These are phyloP conservation scores for Canavalia ensiformis DNA, from an alignment of 306 rosid genomes.

Conservation along the genomic window DNA sequence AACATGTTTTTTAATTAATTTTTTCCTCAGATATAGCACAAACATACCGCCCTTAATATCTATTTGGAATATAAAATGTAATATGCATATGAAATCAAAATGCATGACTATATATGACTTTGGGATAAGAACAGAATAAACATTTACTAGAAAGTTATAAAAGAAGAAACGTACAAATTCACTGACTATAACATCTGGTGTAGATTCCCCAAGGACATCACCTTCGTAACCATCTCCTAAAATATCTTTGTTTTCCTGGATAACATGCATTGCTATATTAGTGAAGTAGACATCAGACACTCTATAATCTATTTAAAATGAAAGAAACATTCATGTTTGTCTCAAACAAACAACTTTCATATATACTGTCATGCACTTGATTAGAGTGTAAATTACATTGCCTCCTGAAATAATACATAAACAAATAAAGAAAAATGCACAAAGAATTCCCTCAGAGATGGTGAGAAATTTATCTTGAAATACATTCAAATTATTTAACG, in stretches of 20 bases:
- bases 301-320: slow-evolving; percentile 11
- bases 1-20: not conserved
- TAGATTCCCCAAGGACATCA: slow-evolving; percentile 92
- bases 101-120: slow-evolving; percentile 4
- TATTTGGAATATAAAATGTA: not conserved
- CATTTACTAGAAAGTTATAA: slow-evolving; percentile 3
- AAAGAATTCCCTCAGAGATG: not conserved
- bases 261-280: slow-evolving; percentile 48
- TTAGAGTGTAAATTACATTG: not conserved
- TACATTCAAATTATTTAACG: slow-evolving; percentile 13
- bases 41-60: not conserved
- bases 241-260: slow-evolving; percentile 85
- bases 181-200: slow-evolving; percentile 89
- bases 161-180: slow-evolving; percentile 76
- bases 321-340: slow-evolving; percentile 3
- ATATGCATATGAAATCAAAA: slow-evolving; percentile 27
- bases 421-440: not conserved
- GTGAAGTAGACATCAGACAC: slow-evolving; percentile 16
- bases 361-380: not conserved
- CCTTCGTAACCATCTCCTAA: slow-evolving; percentile 80
- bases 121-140: slow-evolving; percentile 20
- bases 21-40: not conserved
- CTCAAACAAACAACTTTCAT: slow-evolving; percentile 19
- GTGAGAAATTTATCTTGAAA: slow-evolving; percentile 1
- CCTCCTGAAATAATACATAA: not conserved